Conservation (phyloP, 257 asterid species). For the Gentiana macrophylla region DNA sequence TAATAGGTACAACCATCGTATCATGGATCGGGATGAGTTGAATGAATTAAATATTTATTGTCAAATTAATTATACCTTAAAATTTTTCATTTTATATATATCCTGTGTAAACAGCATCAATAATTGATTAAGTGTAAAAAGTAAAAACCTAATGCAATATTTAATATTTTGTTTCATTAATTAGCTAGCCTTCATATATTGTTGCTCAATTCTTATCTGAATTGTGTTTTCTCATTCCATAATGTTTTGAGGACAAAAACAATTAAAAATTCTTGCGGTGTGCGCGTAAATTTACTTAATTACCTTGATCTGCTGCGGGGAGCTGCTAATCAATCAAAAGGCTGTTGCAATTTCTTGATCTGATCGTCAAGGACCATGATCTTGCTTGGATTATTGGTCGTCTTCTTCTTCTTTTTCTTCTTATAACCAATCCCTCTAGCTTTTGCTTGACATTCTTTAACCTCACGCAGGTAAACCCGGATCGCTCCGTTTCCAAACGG, state of each 20-base stretch:
- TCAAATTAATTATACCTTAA: too few species aligned
- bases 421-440: conserved; percentile 86
- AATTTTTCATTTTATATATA: too few species aligned
- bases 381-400: conserved; percentile 12
- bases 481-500: conserved; percentile 79
- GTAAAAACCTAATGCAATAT: too few species aligned
- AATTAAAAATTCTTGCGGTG: neutral
- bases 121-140: too few species aligned
- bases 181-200: neutral
- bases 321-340: conserved; percentile 5
- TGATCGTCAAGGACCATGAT: conserved; percentile 10
- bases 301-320: neutral
- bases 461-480: conserved; percentile 66
- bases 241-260: neutral
- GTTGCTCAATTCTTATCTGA: neutral
- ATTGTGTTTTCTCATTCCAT: too few species aligned
- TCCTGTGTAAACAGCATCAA: too few species aligned
- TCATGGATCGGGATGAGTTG: neutral
- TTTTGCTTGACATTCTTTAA: conserved; percentile 79
- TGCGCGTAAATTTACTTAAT: neutral
- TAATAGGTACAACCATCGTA: neutral
- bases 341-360: conserved; percentile 32
- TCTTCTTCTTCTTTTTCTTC: conserved; percentile 77
- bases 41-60: too few species aligned
- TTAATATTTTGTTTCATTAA: neutral